phyloP scores from a whole-genome alignment of 208 protist species.

The Leishmania braziliensis region DNA sequence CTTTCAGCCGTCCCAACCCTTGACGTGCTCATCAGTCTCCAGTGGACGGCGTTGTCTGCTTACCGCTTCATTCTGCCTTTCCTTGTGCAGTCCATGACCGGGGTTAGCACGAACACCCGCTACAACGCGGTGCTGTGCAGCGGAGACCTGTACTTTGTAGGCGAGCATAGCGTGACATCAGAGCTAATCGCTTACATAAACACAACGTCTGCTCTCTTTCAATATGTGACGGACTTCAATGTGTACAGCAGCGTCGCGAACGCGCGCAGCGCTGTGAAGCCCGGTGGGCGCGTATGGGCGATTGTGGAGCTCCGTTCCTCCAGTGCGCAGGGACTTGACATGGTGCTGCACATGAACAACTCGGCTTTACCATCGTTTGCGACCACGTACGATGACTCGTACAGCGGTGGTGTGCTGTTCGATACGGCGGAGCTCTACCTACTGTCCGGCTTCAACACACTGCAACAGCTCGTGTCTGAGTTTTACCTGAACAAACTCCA shows the following conservation, averaged over 20 bases:
- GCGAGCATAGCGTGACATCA: constrained; percentile 24
- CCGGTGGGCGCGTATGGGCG: constrained; percentile 8
- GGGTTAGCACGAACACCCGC: constrained; percentile 36
- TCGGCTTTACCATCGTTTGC: constrained; percentile 26
- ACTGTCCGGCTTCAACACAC: constrained; percentile 56
- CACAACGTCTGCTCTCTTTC: constrained; percentile 30
- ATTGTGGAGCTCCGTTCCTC: constrained; percentile 18
- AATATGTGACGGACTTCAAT: constrained; percentile 31
- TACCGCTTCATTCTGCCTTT: not conserved
- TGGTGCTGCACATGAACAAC: constrained; percentile 44
- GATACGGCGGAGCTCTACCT: constrained; percentile 66
- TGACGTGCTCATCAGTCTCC: constrained; percentile 45
- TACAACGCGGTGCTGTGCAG: constrained; percentile 42
- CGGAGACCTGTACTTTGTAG: constrained; percentile 61
- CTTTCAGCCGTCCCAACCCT: constrained; percentile 37
- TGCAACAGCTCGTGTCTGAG: constrained; percentile 58
- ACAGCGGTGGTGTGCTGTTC: constrained; percentile 39
- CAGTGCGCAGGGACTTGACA: constrained; percentile 6
- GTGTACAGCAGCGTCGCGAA: constrained; percentile 12
- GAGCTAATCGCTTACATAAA: constrained; percentile 40
- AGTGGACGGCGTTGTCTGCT: constrained; percentile 43
- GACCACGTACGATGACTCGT: constrained; percentile 27
- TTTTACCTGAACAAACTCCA: constrained; percentile 43
- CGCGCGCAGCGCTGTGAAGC: not conserved
- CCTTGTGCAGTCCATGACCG: constrained; percentile 5